These are phyloP conservation scores for Boletellus ananiceps DNA, from an alignment of 768 basidiomycete genomes.

Conservation along the genomic window DNA sequence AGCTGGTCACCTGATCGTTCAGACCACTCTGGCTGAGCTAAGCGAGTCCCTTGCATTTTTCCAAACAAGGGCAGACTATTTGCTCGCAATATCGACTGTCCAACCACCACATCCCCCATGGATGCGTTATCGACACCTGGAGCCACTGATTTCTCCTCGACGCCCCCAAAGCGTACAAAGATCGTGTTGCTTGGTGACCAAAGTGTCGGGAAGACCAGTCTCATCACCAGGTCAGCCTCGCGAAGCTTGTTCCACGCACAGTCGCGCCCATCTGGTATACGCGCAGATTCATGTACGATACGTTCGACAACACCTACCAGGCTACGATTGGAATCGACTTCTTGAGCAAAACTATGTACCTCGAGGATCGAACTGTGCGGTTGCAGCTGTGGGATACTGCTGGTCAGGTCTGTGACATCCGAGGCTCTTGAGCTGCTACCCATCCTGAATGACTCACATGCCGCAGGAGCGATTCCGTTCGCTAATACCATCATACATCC, in stretches of 20 bases:
- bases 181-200: conserved; percentile 96
- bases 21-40: too few relatives aligned
- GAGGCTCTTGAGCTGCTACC: conserved; percentile 1
- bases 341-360: conserved; percentile 98
- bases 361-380: conserved; percentile 96
- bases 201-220: conserved; percentile 96
- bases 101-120: conserved; percentile 22
- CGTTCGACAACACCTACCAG: conserved; percentile 99
- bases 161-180: conserved; percentile 92
- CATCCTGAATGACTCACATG: background rate
- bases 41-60: background rate
- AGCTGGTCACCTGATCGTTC: too few relatives aligned
- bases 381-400: conserved; percentile 99
- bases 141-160: conserved; percentile 79
- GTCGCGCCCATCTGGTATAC: background rate
- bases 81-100: background rate
- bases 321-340: conserved; percentile 99
- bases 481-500: conserved; percentile 96
- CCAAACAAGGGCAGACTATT: conserved; percentile 28
- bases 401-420: conserved; percentile 59
- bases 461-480: conserved; percentile 92
- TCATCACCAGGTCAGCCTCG: conserved; percentile 80
- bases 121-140: conserved; percentile 60
- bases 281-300: conserved; percentile 95
- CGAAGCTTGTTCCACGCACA: too few relatives aligned